These are phyloP conservation scores for Epichloe sylvatica DNA, from an alignment of 2,329 filamentous ascomycete genomes.

Conservation along the genomic window DNA sequence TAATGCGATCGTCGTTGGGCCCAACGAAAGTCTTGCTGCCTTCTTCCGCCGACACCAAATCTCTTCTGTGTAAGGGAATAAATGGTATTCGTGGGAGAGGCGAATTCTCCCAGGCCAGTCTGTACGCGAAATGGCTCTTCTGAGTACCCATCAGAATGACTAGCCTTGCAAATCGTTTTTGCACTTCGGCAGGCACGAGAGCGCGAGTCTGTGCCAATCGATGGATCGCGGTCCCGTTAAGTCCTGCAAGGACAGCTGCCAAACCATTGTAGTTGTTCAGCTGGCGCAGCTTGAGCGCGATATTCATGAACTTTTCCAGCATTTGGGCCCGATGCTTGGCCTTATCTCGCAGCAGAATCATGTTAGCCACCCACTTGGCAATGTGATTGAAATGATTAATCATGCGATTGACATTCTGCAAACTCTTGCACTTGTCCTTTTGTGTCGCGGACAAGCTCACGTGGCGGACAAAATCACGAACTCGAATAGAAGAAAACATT, in stretches of 20 bases:
- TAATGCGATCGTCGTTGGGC: conserved; percentile 59
- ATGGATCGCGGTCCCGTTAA: conserved; percentile 78
- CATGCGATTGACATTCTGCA: conserved; percentile 87
- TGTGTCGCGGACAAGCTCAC: conserved; percentile 61
- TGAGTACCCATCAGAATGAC: conserved; percentile 87
- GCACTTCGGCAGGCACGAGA: conserved; percentile 54
- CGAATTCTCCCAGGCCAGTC: conserved; percentile 95
- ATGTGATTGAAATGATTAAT: conserved; percentile 84
- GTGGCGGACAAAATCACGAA: conserved; percentile 84
- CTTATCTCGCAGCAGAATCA: conserved; percentile 83
- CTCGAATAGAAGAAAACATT: conserved; percentile 89
- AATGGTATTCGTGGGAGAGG: conserved; percentile 83
- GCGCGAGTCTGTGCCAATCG: conserved; percentile 68
- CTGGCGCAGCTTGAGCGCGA: conserved; percentile 73
- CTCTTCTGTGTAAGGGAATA: conserved; percentile 74
- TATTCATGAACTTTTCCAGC: conserved; percentile 88
- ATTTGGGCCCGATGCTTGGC: conserved; percentile 85
- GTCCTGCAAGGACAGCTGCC: conserved; percentile 83
- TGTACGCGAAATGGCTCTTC: conserved; percentile 86
- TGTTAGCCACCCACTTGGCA: conserved; percentile 68
- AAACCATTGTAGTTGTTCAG: conserved; percentile 96
- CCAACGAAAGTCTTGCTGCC: conserved; percentile 84
- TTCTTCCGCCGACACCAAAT: conserved; percentile 83
- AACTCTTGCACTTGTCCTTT: conserved; percentile 59
- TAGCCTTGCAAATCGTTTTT: conserved; percentile 76